Conservation (phyloP, 345 rosid genomes). For the Microcos paniculata region DNA sequence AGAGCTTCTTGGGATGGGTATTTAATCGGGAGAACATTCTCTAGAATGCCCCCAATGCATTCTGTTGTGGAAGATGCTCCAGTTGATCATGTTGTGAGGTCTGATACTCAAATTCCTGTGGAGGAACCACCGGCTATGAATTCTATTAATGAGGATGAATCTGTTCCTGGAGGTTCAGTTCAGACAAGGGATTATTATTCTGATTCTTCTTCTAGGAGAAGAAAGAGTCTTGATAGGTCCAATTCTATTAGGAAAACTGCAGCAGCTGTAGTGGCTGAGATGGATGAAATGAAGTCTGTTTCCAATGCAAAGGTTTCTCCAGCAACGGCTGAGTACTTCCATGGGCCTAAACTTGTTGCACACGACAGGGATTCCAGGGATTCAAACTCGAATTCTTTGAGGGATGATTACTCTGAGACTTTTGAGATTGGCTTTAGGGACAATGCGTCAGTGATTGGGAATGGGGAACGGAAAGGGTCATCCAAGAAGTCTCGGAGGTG, state of each 20-base stretch:
- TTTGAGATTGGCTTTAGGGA: slow-evolving; percentile 64
- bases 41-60: slow-evolving; percentile 85
- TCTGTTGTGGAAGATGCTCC: slow-evolving; percentile 96
- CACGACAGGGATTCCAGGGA: slow-evolving; percentile 56
- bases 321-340: slow-evolving; percentile 44
- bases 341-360: slow-evolving; percentile 41
- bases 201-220: slow-evolving; percentile 74
- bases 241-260: slow-evolving; percentile 76
- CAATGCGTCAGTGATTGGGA: slow-evolving; percentile 47
- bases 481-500: slow-evolving; percentile 70
- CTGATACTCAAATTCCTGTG: slow-evolving; percentile 75
- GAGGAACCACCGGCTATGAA: slow-evolving; percentile 49
- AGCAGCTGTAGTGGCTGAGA: slow-evolving; percentile 76
- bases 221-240: slow-evolving; percentile 88
- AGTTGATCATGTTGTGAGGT: slow-evolving; percentile 48
- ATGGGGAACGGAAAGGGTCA: slow-evolving; percentile 50
- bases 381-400: slow-evolving; percentile 62
- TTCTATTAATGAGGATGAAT: slow-evolving; percentile 47
- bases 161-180: slow-evolving; percentile 78
- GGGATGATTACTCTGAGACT: slow-evolving; percentile 79
- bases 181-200: slow-evolving; percentile 92
- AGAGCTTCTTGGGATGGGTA: slow-evolving; percentile 98
- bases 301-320: slow-evolving; percentile 77
- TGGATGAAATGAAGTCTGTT: slow-evolving; percentile 63
- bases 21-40: slow-evolving; percentile 65